Evolutionary conservation across 2,329 filamentous ascomycete genomes (phyloP).

Genomic region (Fusarium nurragi): DNA sequence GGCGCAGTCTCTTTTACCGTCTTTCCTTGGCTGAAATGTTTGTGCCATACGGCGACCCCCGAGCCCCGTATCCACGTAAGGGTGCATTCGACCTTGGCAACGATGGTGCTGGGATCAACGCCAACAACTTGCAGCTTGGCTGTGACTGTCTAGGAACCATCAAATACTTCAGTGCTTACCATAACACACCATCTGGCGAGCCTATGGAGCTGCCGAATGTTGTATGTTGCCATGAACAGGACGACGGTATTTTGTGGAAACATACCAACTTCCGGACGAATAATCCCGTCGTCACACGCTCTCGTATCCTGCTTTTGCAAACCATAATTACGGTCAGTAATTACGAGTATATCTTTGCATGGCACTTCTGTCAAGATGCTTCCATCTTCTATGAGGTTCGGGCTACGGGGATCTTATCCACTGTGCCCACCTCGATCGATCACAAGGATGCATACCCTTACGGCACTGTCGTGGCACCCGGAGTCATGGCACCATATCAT

Average conservation of each 20-base stretch:
- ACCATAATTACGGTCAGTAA: constrained; percentile 71
- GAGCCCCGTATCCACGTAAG: constrained; percentile 68
- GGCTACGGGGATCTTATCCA: constrained; percentile 56
- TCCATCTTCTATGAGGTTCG: constrained; percentile 48
- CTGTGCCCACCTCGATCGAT: constrained; percentile 61
- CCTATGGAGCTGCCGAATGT: constrained; percentile 49
- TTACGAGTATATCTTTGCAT: constrained; percentile 64
- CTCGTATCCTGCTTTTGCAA: constrained; percentile 66
- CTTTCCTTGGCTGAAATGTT: constrained; percentile 73
- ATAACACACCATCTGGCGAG: constrained; percentile 46
- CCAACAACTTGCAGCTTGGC: constrained; percentile 72
- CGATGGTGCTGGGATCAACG: constrained; percentile 69
- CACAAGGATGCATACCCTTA: constrained; percentile 60
- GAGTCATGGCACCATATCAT: constrained; percentile 72
- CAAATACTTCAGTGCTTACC: constrained; percentile 51
- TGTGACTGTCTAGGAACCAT: constrained; percentile 68
- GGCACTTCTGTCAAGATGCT: constrained; percentile 63
- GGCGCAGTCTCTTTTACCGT: constrained; percentile 70
- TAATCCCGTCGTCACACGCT: constrained; percentile 63
- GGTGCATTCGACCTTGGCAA: constrained; percentile 77
- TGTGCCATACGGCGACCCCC: constrained; percentile 67
- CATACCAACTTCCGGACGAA: constrained; percentile 68
- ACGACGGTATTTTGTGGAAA: constrained; percentile 68
- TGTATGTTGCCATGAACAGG: constrained; percentile 50
- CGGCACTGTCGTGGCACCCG: constrained; percentile 69